These are phyloP conservation scores for Vitis hybrid DNA, from an alignment of 177 flowering plant species.

Conservation along the genomic window DNA sequence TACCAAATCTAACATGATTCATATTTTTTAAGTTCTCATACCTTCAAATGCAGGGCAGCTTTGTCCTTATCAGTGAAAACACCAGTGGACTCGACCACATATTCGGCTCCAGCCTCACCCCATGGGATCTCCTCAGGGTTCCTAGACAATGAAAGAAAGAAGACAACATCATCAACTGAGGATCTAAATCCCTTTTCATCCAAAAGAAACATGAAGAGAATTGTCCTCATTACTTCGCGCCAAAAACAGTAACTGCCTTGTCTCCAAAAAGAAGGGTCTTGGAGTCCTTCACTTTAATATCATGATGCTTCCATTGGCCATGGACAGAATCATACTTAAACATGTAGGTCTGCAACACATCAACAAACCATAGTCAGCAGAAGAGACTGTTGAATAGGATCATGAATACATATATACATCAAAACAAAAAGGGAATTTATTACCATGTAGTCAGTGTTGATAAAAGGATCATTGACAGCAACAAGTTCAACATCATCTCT, in stretches of 20 bases:
- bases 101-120: slow-evolving; percentile 44
- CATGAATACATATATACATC: not conserved
- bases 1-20: not conserved
- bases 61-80: slow-evolving; percentile 49
- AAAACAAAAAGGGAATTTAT: not conserved
- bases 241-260: slow-evolving; percentile 37
- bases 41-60: slow-evolving; percentile 45
- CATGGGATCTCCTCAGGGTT: slow-evolving; percentile 51
- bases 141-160: slow-evolving; percentile 15
- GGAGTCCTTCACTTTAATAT: slow-evolving; percentile 36
- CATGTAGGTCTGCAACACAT: slow-evolving; percentile 38
- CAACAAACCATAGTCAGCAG: not conserved
- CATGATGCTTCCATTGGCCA: slow-evolving; percentile 41
- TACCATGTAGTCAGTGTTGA: slow-evolving; percentile 50
- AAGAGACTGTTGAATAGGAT: not conserved
- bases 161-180: not conserved
- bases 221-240: slow-evolving; percentile 20
- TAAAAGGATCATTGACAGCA: slow-evolving; percentile 51
- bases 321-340: slow-evolving; percentile 49
- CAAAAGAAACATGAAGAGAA: too few species aligned
- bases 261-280: slow-evolving; percentile 45
- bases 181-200: too few species aligned
- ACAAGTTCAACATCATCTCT: slow-evolving; percentile 49
- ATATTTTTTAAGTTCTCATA: not conserved
- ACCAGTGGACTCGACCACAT: slow-evolving; percentile 43